Conservation (phyloP, 2,329 filamentous ascomycete genomes). For the Diplodia mutila region DNA sequence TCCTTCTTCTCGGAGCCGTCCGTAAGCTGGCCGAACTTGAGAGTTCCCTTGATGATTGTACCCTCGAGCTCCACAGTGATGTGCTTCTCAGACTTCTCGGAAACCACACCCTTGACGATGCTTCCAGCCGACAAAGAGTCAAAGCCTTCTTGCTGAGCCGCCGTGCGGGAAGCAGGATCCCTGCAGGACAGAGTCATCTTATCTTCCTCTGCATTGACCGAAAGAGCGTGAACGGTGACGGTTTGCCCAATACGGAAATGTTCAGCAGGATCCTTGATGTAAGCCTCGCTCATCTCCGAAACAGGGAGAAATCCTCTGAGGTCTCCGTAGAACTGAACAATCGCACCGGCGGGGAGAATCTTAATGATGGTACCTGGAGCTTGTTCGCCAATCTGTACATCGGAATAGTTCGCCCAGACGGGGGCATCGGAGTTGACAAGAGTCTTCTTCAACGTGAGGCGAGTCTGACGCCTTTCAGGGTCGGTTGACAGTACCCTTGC, state of each 20-base stretch:
- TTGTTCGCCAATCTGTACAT: conserved; percentile 73
- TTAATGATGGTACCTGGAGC: conserved; percentile 86
- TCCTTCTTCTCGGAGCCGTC: conserved; percentile 84
- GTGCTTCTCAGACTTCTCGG: conserved; percentile 49
- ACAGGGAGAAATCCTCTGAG: conserved; percentile 87
- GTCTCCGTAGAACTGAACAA: conserved; percentile 88
- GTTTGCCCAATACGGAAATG: conserved; percentile 92
- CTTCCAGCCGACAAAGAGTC: conserved; percentile 73
- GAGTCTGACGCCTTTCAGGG: conserved; percentile 73
- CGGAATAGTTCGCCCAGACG: conserved; percentile 78
- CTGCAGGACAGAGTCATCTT: conserved; percentile 91
- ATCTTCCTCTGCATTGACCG: conserved; percentile 70
- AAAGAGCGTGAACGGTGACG: conserved; percentile 85
- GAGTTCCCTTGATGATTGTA: conserved; percentile 73
- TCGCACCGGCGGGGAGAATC: conserved; percentile 75
- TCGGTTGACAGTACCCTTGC: conserved; percentile 84
- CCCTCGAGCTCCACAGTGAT: conserved; percentile 72
- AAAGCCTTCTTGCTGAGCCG: conserved; percentile 74
- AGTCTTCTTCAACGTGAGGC: conserved; percentile 91
- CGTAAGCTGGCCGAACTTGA: conserved; percentile 78
- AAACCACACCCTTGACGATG: conserved; percentile 72
- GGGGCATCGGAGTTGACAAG: conserved; percentile 84
- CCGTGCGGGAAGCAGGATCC: conserved; percentile 77
- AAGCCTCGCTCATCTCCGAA: conserved; percentile 97
- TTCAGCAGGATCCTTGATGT: conserved; percentile 83